Base-by-base conservation (phyloP, 371 early-diverging fungal species). In the Syncephalastrum monosporum region DNA sequence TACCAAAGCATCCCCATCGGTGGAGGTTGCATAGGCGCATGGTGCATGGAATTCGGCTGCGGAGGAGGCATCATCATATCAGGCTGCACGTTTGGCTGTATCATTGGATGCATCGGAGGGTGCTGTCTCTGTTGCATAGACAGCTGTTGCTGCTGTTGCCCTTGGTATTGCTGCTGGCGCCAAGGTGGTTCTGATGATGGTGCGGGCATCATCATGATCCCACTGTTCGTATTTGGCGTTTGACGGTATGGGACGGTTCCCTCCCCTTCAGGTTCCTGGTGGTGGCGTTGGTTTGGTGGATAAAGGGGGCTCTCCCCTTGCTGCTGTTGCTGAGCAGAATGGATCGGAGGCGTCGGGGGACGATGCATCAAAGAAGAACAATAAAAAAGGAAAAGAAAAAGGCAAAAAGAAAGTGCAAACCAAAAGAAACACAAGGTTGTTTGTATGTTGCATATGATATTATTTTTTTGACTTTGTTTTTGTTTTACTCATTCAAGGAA, bases 401-500 rank as follows among this genome's bases (percentile, higher is more conserved):
- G 13, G 52, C 5, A 52, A 47, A 24, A 52, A 21, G 13, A 57
- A 16, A 25, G 25, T 24, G 29, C 33, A 38, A 23, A 41, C 12
- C 38, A 33, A 33, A 33, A 10, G 38, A 33, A 33, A 33, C 12
- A 33, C 38, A 33, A 2, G 10, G 38, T 33, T 33, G 38, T 33
- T 33, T 33, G 38, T 33, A 10, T 33, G 38, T 19, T 48, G 21
- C 12, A 27, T 24, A 13, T 48, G 48, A 48, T 48, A 6, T 19
- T 46, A 23, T 46, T 5, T 46, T 46, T 46, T 46, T 46, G 5
- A 19, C 19, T 46, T 16, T 46, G 47, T 46, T 48, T 48, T 21
- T 48, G 4, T 21, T 48, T 48, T 33, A 33, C 38, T 33, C 38
- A 33, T 33, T 60, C 60, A 10, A 57, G 15, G 57, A 65, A 65